phyloP scores from a whole-genome alignment of 2,329 filamentous ascomycete genomes.

The Stromatinia cepivora region DNA sequence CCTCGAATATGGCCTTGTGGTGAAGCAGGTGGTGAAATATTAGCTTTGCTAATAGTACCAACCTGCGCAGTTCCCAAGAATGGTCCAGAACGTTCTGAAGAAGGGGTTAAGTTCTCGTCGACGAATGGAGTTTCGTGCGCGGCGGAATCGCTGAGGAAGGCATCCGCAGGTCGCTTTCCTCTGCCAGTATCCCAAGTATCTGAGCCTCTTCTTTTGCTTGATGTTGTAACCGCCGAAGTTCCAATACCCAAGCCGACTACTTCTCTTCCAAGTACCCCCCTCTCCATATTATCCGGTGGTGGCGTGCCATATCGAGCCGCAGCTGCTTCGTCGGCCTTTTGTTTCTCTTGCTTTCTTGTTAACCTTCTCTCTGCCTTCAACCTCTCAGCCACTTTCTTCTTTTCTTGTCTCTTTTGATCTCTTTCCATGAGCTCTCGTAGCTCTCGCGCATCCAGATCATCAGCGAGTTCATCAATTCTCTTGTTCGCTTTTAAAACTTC shows the following conservation, averaged over 20 bases:
- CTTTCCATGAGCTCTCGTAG: constrained; percentile 87
- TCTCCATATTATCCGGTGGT: constrained; percentile 57
- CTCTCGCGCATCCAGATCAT: constrained; percentile 81
- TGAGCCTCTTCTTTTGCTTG: constrained; percentile 53
- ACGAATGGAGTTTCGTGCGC: constrained; percentile 18
- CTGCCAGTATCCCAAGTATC: constrained; percentile 41
- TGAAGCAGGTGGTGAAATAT: constrained; percentile 48
- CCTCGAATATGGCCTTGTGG: constrained; percentile 45
- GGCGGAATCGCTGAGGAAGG: constrained; percentile 31
- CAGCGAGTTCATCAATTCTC: constrained; percentile 70
- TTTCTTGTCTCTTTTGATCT: constrained; percentile 77
- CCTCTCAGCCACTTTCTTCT: constrained; percentile 67
- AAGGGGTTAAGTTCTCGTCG: constrained; percentile 31
- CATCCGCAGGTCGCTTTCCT: constrained; percentile 39
- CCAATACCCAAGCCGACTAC: constrained; percentile 57
- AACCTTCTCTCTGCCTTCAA: constrained; percentile 66
- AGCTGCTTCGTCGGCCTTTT: constrained; percentile 58
- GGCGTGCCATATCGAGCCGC: constrained; percentile 53
- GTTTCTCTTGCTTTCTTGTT: constrained; percentile 65
- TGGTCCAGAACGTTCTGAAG: constrained; percentile 39
- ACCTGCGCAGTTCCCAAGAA: constrained; percentile 51
- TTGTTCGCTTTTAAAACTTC: constrained; percentile 61
- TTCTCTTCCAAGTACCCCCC: constrained; percentile 61
- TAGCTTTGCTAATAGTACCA: constrained; percentile 50
- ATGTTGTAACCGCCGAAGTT: constrained; percentile 57